Evolutionary conservation across 768 basidiomycete species (phyloP), one percentile per base, ranked within the genome.

Genomic region (Jaapia argillacea): DNA sequence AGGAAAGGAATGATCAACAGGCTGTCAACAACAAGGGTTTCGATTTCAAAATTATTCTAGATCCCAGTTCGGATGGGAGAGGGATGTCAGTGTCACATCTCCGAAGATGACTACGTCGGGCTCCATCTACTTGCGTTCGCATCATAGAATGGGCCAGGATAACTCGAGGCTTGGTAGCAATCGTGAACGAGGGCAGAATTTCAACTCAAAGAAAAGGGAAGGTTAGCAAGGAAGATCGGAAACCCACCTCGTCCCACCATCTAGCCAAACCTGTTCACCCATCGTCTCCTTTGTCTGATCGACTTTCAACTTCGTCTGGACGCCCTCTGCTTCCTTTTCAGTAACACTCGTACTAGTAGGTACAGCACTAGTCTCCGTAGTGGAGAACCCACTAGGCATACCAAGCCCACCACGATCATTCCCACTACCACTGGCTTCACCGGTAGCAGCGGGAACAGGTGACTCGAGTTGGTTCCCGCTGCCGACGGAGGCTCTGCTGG

Each of bases 221-320:
- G 31, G 31, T 16, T 33, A 10, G 16, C 16, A 36, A 16, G 38
- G 20, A 44, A 28, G 18, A 44, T 13, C 42, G 35, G 48, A 26
- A 18, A 53, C 63, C 4, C 49, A 85, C 86, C 88, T 76, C 14
- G 89, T 86, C 6, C 94, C 94, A 61, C 94, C 92, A 6, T 86
- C 88, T 43, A 98, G 57, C 43, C 96, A 71, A 45, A 98, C 75
- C 66, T 97, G 96, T 7, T 97, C 70, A 59, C 79, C 87, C 35
- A 92, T 96, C 38, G 80, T 85, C 4, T 94, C 92, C 59, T 73
- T 68, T 12, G 65, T 74, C 59, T 77, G 76, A 57, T 98, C 91
- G 6, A 97, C 88, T 58, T 84, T 78, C 55, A 92, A 94, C 43
- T 65, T 64, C 7, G 81, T 72, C 24, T 53, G 65, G 5, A 77